Conservation (phyloP, 352 stramenopile species). For the Achlya hypogyna region DNA sequence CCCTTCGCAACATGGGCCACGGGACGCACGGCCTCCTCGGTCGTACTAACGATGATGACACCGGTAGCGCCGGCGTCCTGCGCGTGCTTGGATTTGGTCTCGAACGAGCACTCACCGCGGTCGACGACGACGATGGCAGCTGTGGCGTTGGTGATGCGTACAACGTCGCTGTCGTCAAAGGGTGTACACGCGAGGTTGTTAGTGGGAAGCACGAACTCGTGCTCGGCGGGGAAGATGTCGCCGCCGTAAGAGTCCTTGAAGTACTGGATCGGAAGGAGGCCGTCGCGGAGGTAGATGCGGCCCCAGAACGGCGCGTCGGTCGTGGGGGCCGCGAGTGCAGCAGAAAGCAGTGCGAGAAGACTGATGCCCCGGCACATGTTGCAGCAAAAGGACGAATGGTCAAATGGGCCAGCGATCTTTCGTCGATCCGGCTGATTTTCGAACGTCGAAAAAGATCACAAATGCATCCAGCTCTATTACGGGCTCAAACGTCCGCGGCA, state of each 20-base stretch:
- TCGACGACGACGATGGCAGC: constrained; percentile 28
- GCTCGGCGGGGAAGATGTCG: constrained; percentile 29
- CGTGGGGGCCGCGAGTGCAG: not conserved
- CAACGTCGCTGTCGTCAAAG: constrained; percentile 28
- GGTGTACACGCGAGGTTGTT: constrained; percentile 31
- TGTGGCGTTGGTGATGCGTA: constrained; percentile 26
- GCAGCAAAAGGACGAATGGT: too few species aligned
- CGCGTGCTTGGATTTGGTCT: constrained; percentile 43
- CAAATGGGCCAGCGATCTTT: too few species aligned
- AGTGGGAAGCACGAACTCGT: constrained; percentile 40
- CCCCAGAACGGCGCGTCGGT: constrained; percentile 38
- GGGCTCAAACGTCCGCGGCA: too few species aligned
- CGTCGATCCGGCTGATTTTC: too few species aligned
- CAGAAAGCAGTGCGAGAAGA: too few species aligned
- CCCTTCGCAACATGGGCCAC: constrained; percentile 33
- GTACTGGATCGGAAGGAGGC: constrained; percentile 59
- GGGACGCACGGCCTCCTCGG: constrained; percentile 35
- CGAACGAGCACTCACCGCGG: constrained; percentile 55
- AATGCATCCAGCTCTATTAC: not conserved
- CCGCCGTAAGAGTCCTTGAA: constrained; percentile 51
- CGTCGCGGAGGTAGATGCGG: constrained; percentile 55
- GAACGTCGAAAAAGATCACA: not conserved
- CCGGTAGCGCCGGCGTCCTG: constrained; percentile 36
- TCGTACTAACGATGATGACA: constrained; percentile 40
- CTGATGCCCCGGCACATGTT: too few species aligned